Base-by-base conservation (phyloP, 257 asterid species). In the Echium plantagineum region DNA sequence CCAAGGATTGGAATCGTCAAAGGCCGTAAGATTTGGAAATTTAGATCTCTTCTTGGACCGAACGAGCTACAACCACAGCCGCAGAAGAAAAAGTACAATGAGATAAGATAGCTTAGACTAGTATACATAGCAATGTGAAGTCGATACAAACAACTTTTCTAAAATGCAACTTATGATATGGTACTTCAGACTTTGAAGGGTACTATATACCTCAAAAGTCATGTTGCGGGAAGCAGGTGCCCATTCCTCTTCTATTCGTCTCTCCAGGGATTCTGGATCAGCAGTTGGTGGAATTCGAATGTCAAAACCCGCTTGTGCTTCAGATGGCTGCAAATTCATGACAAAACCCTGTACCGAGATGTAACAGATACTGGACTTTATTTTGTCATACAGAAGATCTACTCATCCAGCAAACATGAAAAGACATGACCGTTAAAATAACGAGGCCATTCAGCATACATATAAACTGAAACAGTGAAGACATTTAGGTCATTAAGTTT, bases 251-350 rank as follows among this genome's bases (percentile, higher is more conserved):
- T 77, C 81, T 66, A 89, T 74, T 73, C 94, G 82, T 71, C 78
- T 80, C 83, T 93, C 98, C 76, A 93, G 71, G 78, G 94, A 77
- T 53, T 24, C 83, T 68, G 55, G 74, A 76, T 93, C 94, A 24
- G 78, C 85, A 16, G 86, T 86, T 66, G 98, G 95, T 59, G 98
- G 97, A 63, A 88, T 77, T 57, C 98, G 85, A 75, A 93, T 77
- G 72, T 93, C 98, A 71, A 93, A 93, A 35, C 98, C 98, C 59
- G 97, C 98, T 72, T 83, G 65, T 66, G 98, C 98, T 86, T 91
- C 97, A 52, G 98, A 91, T 58, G 97, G 98, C 78, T 91, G 98
- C 71, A 93, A 66, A 78, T 93, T 93, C 98, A 86, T 93, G 75
- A 89, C 95, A 63, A 86, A 93, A 15, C 98, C 98, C 98, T 90